A percentile compares a stretch with the other conserved stretches of the same genome.
phyloP scores from a whole-genome alignment of 2,329 filamentous ascomycete genomes.

The Hirsutella thompsonii region DNA sequence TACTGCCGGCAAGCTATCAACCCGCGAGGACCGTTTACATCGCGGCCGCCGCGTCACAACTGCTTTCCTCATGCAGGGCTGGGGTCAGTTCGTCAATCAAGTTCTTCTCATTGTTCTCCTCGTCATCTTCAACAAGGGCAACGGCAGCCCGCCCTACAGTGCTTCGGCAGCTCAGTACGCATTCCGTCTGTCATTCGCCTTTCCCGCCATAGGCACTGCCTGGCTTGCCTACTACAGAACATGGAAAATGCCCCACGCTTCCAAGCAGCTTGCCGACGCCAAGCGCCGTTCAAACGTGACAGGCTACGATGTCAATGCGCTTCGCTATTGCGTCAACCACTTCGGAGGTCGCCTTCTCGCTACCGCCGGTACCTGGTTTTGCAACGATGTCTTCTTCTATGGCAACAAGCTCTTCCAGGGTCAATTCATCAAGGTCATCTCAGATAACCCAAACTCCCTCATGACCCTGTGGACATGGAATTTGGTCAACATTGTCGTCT shows the following conservation, averaged over 20 bases:
- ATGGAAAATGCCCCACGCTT: constrained; percentile 85
- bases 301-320: constrained; percentile 79
- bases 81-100: constrained; percentile 95
- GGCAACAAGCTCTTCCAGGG: constrained; percentile 96
- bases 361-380: constrained; percentile 83
- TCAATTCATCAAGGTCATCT: constrained; percentile 78
- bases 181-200: constrained; percentile 83
- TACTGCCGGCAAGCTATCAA: constrained; percentile 76
- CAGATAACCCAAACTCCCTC: constrained; percentile 53
- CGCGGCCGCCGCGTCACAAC: constrained; percentile 91
- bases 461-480: constrained; percentile 89
- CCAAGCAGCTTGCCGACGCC: constrained; percentile 65
- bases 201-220: constrained; percentile 79
- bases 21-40: constrained; percentile 84
- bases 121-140: constrained; percentile 74
- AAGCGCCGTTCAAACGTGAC: constrained; percentile 84
- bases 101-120: constrained; percentile 75
- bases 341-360: constrained; percentile 81
- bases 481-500: constrained; percentile 79
- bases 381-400: constrained; percentile 98
- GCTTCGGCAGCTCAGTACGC: constrained; percentile 71
- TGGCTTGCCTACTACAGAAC: constrained; percentile 95
- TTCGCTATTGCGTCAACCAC: constrained; percentile 64
- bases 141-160: constrained; percentile 64
- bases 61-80: constrained; percentile 96